Evolutionary conservation across 345 rosid genomes (phyloP).

Genomic region (Citrus australasica): DNA sequence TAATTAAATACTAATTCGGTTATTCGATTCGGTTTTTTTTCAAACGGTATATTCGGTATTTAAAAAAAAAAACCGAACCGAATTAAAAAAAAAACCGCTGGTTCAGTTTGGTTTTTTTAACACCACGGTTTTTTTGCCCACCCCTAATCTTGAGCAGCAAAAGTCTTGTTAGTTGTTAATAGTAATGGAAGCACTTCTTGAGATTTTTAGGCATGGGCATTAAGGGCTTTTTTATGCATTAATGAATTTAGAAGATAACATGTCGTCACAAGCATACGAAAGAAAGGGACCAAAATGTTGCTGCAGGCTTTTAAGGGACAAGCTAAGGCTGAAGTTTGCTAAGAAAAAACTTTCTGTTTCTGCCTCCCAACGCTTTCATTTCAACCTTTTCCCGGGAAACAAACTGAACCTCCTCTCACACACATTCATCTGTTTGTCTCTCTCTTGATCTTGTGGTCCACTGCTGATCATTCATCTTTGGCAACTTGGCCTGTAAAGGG

Average conservation of each 20-base stretch:
- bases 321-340: not conserved
- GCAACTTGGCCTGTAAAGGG: not conserved
- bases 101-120: too few species aligned
- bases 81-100: too few species aligned
- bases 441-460: not conserved
- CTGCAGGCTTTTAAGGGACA: not conserved
- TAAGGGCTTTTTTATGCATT: too few species aligned
- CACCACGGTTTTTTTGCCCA: too few species aligned
- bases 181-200: too few species aligned
- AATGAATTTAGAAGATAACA: not conserved
- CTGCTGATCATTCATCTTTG: not conserved
- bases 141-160: too few species aligned
- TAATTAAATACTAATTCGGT: too few species aligned
- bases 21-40: too few species aligned
- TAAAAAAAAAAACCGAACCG: too few species aligned
- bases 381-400: not conserved
- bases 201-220: too few species aligned
- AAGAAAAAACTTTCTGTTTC: not conserved
- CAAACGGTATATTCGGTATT: too few species aligned
- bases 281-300: not conserved
- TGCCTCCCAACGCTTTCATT: not conserved
- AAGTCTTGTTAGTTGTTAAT: too few species aligned
- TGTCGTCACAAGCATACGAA: not conserved
- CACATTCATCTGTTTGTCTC: not conserved
- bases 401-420: not conserved